Evolutionary conservation across 2,329 filamentous ascomycete species (phyloP).

Genomic region (Daldinia sp.): DNA sequence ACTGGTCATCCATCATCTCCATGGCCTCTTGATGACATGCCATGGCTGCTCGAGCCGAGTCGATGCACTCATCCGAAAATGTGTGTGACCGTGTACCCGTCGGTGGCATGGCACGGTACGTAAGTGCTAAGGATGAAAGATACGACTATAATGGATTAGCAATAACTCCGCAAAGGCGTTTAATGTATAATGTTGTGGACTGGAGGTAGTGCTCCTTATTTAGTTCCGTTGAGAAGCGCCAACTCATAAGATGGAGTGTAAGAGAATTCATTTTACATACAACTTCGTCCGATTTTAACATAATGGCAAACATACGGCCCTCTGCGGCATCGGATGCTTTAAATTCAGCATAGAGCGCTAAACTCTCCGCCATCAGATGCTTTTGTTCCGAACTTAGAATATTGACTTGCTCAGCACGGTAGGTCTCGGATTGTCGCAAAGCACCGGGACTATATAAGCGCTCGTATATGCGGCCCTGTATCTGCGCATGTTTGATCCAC

Average conservation of each 20-base stretch:
- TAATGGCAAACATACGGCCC: constrained; percentile 51
- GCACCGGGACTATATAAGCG: constrained; percentile 62
- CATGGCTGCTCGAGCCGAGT: constrained; percentile 57
- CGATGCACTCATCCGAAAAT: constrained; percentile 58
- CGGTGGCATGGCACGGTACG: constrained; percentile 58
- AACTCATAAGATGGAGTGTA: neutral
- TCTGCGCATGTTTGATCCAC: constrained; percentile 65
- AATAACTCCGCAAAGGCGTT: neutral
- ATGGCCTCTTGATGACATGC: constrained; percentile 58
- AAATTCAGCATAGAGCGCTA: constrained; percentile 45
- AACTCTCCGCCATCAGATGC: constrained; percentile 50
- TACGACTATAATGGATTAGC: constrained; percentile 45
- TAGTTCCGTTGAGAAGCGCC: neutral
- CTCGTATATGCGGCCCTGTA: constrained; percentile 68
- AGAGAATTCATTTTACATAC: neutral
- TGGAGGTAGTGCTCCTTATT: neutral
- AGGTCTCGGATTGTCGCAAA: constrained; percentile 51
- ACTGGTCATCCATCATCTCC: constrained; percentile 53
- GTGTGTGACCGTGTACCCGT: constrained; percentile 49
- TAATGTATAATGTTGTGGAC: neutral
- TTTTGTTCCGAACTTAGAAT: constrained; percentile 51
- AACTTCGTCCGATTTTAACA: constrained; percentile 57
- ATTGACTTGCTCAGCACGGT: constrained; percentile 53
- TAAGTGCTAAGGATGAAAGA: constrained; percentile 57
- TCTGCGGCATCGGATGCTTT: constrained; percentile 40